These are phyloP conservation scores for Rhizophagus prolifer DNA, from an alignment of 192 early-diverging fungal genomes.

Conservation along the genomic window DNA sequence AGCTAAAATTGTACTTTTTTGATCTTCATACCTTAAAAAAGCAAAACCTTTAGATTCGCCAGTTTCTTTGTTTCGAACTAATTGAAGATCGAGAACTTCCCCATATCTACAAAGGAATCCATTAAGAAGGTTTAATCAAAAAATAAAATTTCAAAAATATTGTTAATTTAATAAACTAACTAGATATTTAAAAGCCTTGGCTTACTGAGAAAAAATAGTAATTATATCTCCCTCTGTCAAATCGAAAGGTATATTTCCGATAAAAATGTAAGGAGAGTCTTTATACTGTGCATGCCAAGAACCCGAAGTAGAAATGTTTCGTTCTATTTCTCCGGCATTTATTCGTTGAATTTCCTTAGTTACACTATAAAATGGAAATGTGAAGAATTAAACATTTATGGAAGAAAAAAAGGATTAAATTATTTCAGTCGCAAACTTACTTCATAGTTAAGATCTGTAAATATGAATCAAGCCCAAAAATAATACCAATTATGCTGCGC, in stretches of 20 bases:
- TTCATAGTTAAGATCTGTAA: too few species aligned
- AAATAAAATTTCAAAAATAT: too few species aligned
- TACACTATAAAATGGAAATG: constrained; percentile 49
- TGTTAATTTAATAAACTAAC: too few species aligned
- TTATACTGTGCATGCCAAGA: constrained; percentile 93
- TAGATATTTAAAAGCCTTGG: background rate
- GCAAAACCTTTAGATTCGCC: constrained; percentile 84
- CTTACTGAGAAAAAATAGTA: constrained; percentile 88
- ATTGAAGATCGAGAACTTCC: constrained; percentile 86
- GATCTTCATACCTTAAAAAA: constrained; percentile 92
- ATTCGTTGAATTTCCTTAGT: constrained; percentile 84
- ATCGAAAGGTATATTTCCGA: constrained; percentile 79
- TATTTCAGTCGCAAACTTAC: too few species aligned
- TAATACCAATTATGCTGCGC: too few species aligned
- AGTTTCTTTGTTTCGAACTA: constrained; percentile 84
- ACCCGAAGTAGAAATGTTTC: constrained; percentile 50
- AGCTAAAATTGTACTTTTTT: constrained; percentile 83
- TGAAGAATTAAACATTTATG: too few species aligned
- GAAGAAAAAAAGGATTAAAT: background rate
- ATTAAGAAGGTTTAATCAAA: background rate
- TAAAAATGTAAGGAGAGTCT: constrained; percentile 88
- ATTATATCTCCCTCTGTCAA: constrained; percentile 93
- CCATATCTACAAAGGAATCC: constrained; percentile 58
- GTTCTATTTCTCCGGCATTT: constrained; percentile 68
- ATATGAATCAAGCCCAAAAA: too few species aligned